Base-by-base conservation (phyloP, 1,284 basidiomycete species). In the Leucoagaricus sp. region DNA sequence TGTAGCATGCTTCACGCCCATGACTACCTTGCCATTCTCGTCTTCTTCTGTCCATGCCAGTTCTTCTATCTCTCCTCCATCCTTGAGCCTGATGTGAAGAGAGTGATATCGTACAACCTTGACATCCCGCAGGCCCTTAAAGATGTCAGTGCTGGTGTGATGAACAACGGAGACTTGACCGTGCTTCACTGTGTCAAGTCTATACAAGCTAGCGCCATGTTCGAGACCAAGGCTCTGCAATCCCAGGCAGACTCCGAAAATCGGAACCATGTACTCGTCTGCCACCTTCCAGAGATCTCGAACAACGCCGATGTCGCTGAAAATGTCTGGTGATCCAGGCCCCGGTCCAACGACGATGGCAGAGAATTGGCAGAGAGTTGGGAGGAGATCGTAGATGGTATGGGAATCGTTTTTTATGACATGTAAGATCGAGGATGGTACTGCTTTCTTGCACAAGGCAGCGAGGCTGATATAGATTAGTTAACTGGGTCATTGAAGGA, bases 171-270 rank as follows among this genome's bases (percentile, higher is more conserved):
- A 90, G 45, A 92, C 81, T 64, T 92, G 93, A 2, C 94, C 94
- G 65, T 96, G 94, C 60, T 61, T 61, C 28, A 61, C 60, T 25
- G 53, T 45, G 25, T 45, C 21, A 38, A 61, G 57, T 25, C 60
- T 38, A 25, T 48, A 34, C 8, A 54, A 9, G 19, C 69, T 65
- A 9, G 86, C 94, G 10, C 94, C 94, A 62, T 84, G 86, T 50
- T 88, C 88, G 7, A 91, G 78, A 0, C 85, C 91, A 33, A 98
- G 80, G 58, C 94, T 96, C 70, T 98, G 96, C 54, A 96, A 83
- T 0, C 96, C 96, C 10, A 98, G 80, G 67, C 96, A 98, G 3
- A 98, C 88, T 2, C 93, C 93, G 59, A 96, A 89, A 41, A 93
- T 81, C 1, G 93, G 93, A 1, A 91, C 63, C 29, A 90, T 57